Evolutionary conservation across 352 stramenopile species (phyloP).

Genomic region (Phytopythium chamaehyphon): DNA sequence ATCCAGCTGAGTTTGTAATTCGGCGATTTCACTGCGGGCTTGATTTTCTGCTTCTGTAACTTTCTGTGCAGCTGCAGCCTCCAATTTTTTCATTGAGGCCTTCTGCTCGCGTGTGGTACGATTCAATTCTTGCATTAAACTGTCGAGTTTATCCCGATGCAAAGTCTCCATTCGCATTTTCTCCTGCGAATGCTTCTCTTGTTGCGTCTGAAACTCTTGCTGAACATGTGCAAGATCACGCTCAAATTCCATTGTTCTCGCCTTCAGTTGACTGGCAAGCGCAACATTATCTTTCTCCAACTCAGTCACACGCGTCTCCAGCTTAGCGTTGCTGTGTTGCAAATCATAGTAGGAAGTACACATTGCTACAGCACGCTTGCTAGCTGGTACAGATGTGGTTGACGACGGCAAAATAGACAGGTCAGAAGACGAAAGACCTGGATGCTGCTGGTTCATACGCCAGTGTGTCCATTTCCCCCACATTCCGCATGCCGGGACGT

Average conservation of each 20-base stretch:
- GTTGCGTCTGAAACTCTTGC: slow-evolving; percentile 34
- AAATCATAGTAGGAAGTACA: slow-evolving; percentile 86
- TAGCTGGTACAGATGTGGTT: background rate
- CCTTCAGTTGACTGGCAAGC: slow-evolving; percentile 21
- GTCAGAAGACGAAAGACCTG: slow-evolving; percentile 11
- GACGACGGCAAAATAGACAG: slow-evolving; percentile 6
- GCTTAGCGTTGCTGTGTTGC: slow-evolving; percentile 57
- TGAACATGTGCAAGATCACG: slow-evolving; percentile 32
- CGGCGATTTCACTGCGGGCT: background rate
- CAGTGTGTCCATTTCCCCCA: slow-evolving; percentile 86
- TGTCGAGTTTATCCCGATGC: slow-evolving; percentile 45
- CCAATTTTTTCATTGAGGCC: slow-evolving; percentile 25
- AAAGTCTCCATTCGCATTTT: slow-evolving; percentile 25
- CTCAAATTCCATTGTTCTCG: slow-evolving; percentile 16
- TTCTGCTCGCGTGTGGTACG: slow-evolving; percentile 47
- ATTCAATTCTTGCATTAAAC: slow-evolving; percentile 51
- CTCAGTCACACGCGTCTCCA: slow-evolving; percentile 30
- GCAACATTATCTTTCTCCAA: slow-evolving; percentile 28
- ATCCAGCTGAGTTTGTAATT: background rate
- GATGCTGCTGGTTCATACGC: slow-evolving; percentile 74
- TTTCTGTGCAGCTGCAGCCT: slow-evolving; percentile 9
- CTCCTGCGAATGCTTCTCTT: slow-evolving; percentile 47
- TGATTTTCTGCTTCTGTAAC: slow-evolving; percentile 2
- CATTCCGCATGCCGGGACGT: slow-evolving; percentile 74
- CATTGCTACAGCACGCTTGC: slow-evolving; percentile 52